A percentile compares a stretch with the other conserved stretches of the same genome.
Evolutionary conservation across 2,329 filamentous ascomycete species (phyloP).

Genomic region (Apiospora sp.): DNA sequence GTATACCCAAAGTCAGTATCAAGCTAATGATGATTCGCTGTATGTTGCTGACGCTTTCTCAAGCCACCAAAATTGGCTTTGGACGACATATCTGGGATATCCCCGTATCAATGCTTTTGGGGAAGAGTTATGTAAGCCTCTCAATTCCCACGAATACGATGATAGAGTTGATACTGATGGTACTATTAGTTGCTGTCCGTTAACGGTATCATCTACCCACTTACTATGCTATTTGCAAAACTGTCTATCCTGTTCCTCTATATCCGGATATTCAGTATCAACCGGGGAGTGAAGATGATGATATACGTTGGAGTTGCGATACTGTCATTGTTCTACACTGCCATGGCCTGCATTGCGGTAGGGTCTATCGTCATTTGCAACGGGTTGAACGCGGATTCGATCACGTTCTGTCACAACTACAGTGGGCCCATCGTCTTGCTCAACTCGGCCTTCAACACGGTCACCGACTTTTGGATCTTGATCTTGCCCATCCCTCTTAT

Average conservation of each 20-base stretch:
- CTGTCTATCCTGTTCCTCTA: slow-evolving; percentile 13
- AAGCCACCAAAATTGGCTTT: no score
- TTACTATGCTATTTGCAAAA: slow-evolving; percentile 23
- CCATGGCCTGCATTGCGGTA: not conserved
- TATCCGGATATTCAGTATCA: slow-evolving; percentile 8
- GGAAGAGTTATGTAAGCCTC: no score
- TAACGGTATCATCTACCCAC: slow-evolving; percentile 14
- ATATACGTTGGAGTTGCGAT: not conserved
- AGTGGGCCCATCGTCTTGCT: not conserved
- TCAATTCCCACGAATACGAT: no score
- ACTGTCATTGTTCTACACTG: slow-evolving; percentile 17
- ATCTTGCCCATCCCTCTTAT: slow-evolving; percentile 6
- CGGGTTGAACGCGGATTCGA: not conserved
- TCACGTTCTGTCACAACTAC: not conserved
- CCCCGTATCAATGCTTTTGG: no score
- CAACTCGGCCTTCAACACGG: slow-evolving; percentile 7
- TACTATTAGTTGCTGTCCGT: slow-evolving; percentile 2
- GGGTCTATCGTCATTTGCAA: slow-evolving; percentile 6
- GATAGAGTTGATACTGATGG: not conserved
- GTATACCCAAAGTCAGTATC: no score
- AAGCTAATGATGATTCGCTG: no score
- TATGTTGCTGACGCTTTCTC: no score
- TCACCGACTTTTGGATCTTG: slow-evolving; percentile 21
- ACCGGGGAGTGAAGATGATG: not conserved
- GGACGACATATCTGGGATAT: no score